These are phyloP conservation scores for Aspergillus avenaceus DNA, from an alignment of 495 filamentous ascomycete species.

Conservation along the genomic window DNA sequence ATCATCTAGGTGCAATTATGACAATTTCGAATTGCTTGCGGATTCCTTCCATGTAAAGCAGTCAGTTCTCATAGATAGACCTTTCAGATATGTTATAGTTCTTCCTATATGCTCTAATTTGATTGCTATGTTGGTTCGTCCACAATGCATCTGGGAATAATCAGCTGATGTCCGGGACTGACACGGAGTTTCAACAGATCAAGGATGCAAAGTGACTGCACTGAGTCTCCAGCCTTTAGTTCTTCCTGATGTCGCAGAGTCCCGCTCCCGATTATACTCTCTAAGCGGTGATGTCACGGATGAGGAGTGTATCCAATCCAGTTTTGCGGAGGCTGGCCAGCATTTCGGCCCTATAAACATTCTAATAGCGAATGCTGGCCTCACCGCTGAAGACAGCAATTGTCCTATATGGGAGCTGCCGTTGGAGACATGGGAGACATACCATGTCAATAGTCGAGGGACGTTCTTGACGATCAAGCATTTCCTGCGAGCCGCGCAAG, in stretches of 20 bases:
- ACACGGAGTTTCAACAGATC: constrained; percentile 28
- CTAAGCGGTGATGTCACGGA: constrained; percentile 44
- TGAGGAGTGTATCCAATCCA: constrained; percentile 41
- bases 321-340: constrained; percentile 37
- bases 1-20: background rate
- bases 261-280: constrained; percentile 30
- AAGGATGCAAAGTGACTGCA: constrained; percentile 51
- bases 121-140: too few relatives aligned
- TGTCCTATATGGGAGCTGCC: constrained; percentile 53
- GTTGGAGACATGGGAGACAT: constrained; percentile 48
- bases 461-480: constrained; percentile 57
- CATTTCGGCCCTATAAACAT: constrained; percentile 51
- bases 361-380: constrained; percentile 49
- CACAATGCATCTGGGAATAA: background rate
- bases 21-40: background rate
- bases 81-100: too few relatives aligned
- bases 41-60: too few relatives aligned
- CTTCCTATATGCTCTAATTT: too few relatives aligned
- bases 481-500: constrained; percentile 42
- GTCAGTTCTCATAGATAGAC: too few relatives aligned
- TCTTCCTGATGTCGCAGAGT: constrained; percentile 16
- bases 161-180: background rate
- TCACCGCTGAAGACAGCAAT: constrained; percentile 38
- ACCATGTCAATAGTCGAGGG: constrained; percentile 45
- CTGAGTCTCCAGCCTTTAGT: constrained; percentile 36